A percentile compares a stretch with the other conserved stretches of the same genome.
These are phyloP conservation scores for Cryoendolithus antarcticus DNA, from an alignment of 2,329 filamentous ascomycete genomes.

Conservation along the genomic window DNA sequence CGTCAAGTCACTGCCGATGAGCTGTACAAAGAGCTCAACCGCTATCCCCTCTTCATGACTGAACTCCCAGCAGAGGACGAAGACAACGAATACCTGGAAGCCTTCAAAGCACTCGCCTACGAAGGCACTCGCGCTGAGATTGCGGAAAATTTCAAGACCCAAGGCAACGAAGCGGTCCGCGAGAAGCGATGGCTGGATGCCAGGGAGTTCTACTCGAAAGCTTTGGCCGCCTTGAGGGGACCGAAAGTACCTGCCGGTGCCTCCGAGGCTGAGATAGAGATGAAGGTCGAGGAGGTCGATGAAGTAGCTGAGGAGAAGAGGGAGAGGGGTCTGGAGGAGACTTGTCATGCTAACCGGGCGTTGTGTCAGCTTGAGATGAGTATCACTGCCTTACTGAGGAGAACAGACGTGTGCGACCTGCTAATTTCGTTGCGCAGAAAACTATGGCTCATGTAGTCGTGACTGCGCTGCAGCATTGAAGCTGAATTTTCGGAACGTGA, in stretches of 20 bases:
- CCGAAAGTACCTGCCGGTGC: constrained; percentile 28
- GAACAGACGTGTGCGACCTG: constrained; percentile 3
- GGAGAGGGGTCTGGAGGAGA: constrained; percentile 57
- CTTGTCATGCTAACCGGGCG: constrained; percentile 74
- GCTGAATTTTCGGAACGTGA: constrained; percentile 69
- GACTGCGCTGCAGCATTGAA: constrained; percentile 73
- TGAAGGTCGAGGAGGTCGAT: constrained; percentile 42
- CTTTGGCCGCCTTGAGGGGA: constrained; percentile 58
- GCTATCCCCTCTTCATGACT: constrained; percentile 89
- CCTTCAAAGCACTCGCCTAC: constrained; percentile 79
- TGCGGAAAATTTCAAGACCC: constrained; percentile 72
- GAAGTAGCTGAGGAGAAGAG: constrained; percentile 47
- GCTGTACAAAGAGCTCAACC: constrained; percentile 52
- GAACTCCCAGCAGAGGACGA: constrained; percentile 55
- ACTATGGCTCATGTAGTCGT: constrained; percentile 74
- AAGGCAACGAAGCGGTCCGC: constrained; percentile 80
- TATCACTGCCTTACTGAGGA: constrained; percentile 23
- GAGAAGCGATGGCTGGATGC: constrained; percentile 66
- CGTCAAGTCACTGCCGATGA: constrained; percentile 46
- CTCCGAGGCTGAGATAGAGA: constrained; percentile 34
- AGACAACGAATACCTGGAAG: constrained; percentile 74
- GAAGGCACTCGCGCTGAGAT: constrained; percentile 83
- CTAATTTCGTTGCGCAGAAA: constrained; percentile 39
- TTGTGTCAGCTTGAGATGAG: constrained; percentile 77
- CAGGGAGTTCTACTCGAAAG: constrained; percentile 83